Evolutionary conservation across 495 filamentous ascomycete species (phyloP), one percentile per base, ranked within the genome.

Genomic region (Schizothecium vesticola): DNA sequence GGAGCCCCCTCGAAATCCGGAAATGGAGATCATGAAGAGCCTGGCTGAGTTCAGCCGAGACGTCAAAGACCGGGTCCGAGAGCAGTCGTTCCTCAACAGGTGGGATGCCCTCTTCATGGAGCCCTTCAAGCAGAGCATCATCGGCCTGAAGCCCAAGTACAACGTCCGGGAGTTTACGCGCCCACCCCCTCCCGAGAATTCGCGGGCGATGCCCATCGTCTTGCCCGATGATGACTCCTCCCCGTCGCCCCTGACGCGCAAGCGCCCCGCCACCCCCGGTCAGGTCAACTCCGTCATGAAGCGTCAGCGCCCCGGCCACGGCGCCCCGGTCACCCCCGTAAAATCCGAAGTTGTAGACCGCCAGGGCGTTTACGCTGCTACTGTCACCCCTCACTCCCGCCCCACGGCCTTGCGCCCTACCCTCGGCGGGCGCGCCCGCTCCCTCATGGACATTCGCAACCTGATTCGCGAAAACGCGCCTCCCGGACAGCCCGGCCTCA

Each of bases 1-100:
- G 0, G 84, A 88, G 24, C 85, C 88, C 0, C 86, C 87, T 0
- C 22, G 61, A 0, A 83, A 84, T 24, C 81, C 83, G 0, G 84
- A 85, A 61, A 75, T 84, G 21, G 78, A 82, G 12, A 80, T 87
- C 0, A 82, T 79, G 61, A 72, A 72, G 24, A 80, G 78, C 23
- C 67, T 87, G 0, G 67, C 75, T 1, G 69, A 74, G 4, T 86
- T 86, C 67, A 77, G 77, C 10, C 74, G 56, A 0, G 68, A 77
- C 4, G 79, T 84, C 19, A 79, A 80, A 61, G 51, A 75, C 70
- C 23, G 80, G 73, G 67, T 82, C 61, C 1, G 73, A 55, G 8
- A 71, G 65, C 68, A 80, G 73, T 75, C 77, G 0, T 77, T 77
- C 43, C 25, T 67, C 62, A 68, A 56, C 16, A 56, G 12, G 2